phyloP scores from a whole-genome alignment of 306 rosid species.

The Echinosophora koreensis region DNA sequence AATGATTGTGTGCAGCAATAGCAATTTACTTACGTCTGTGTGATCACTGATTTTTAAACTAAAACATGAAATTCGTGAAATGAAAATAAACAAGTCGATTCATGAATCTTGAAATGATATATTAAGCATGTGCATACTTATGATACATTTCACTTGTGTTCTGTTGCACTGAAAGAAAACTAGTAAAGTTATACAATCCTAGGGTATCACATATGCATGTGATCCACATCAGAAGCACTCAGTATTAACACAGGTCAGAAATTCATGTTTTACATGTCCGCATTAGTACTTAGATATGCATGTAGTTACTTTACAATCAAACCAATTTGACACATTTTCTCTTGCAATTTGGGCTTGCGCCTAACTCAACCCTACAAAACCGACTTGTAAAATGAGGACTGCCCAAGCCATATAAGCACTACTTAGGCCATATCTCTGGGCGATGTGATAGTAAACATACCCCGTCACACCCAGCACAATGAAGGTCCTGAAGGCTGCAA shows the following conservation, averaged over 20 bases:
- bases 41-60: background rate
- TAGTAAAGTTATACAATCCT: background rate
- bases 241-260: background rate
- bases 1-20: background rate
- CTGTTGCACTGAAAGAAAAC: background rate
- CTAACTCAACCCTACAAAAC: no score
- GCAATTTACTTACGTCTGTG: background rate
- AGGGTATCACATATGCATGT: background rate
- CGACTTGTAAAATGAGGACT: no score
- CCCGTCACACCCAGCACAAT: no score
- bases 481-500: no score
- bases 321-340: background rate
- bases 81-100: background rate
- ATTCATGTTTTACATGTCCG: slow-evolving; percentile 16
- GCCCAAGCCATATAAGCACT: no score
- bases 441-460: no score
- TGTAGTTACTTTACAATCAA: slow-evolving; percentile 2
- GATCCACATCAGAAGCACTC: background rate
- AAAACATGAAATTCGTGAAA: background rate
- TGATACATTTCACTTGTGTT: background rate
- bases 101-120: background rate
- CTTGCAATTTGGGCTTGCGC: no score
- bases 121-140: background rate
- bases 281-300: slow-evolving; percentile 1
- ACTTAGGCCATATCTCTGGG: no score